Evolutionary conservation across 768 basidiomycete species (phyloP).

Genomic region (Neoboletus subvelutipes): DNA sequence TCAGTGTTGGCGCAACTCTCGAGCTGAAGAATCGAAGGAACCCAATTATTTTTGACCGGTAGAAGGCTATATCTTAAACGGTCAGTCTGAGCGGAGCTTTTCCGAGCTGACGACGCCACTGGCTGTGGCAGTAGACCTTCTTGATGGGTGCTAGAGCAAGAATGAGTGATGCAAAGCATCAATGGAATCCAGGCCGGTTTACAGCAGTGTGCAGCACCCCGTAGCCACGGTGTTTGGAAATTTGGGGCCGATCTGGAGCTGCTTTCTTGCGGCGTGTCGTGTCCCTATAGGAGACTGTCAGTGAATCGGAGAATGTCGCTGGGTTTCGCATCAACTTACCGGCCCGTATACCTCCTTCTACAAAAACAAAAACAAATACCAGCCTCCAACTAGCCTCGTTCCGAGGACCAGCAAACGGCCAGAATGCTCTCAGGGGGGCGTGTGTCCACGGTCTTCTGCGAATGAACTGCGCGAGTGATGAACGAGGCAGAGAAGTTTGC

Average conservation of each 20-base stretch:
- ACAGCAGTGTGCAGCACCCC: neutral
- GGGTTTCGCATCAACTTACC: slow-evolving; percentile 13
- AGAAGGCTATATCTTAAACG: neutral
- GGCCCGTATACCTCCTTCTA: neutral
- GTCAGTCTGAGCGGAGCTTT: neutral
- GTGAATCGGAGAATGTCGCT: slow-evolving; percentile 25
- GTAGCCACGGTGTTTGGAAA: neutral
- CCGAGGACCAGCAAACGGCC: slow-evolving; percentile 1
- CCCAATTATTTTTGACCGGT: neutral
- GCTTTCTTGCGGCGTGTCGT: slow-evolving; percentile 2
- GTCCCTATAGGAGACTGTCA: slow-evolving; percentile 2
- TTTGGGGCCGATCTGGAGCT: neutral
- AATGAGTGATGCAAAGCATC: neutral
- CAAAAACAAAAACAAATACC: slow-evolving; percentile 25
- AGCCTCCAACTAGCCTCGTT: neutral
- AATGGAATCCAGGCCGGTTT: neutral
- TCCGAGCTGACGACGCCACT: slow-evolving; percentile 1
- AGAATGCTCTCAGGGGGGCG: slow-evolving; percentile 2
- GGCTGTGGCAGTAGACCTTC: neutral
- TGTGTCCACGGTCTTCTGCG: slow-evolving; percentile 11
- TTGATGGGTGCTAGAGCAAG: neutral
- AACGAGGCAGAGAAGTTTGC: slow-evolving; percentile 22
- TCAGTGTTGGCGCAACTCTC: neutral
- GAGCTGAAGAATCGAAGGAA: slow-evolving; percentile 2
- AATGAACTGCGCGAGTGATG: slow-evolving; percentile 20